phyloP scores from a whole-genome alignment of 108 stramenopile genomes.

The Mediolabrus comicus region DNA sequence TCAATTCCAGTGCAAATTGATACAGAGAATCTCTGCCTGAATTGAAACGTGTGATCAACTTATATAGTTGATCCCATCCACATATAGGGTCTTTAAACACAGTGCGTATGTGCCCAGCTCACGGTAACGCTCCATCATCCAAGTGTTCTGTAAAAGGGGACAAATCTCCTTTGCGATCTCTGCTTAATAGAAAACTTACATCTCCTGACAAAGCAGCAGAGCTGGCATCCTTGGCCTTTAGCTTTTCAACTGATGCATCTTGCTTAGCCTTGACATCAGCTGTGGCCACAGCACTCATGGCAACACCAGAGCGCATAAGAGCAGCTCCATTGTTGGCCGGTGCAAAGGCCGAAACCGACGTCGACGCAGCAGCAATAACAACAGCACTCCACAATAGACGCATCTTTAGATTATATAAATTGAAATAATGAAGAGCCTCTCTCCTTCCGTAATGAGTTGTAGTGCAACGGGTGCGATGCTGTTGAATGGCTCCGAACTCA shows the following conservation, averaged over 20 bases:
- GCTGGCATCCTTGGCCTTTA: conserved; percentile 67
- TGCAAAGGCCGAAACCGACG: conserved; percentile 25
- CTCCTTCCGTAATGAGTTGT: too few relatives aligned
- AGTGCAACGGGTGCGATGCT: neutral
- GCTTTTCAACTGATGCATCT: conserved; percentile 52
- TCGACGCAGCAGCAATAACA: conserved; percentile 18
- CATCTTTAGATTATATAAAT: conserved; percentile 10
- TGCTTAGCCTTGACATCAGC: conserved; percentile 63
- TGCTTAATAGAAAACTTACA: conserved; percentile 46
- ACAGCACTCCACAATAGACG: conserved; percentile 40
- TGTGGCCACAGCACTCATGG: conserved; percentile 37
- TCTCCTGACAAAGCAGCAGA: conserved; percentile 61
- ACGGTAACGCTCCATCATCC: too few relatives aligned
- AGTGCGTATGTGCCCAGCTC: too few relatives aligned
- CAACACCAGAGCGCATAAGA: conserved; percentile 9
- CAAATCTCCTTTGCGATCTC: too few relatives aligned
- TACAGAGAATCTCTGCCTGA: too few relatives aligned
- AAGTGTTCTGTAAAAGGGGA: too few relatives aligned
- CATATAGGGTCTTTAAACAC: too few relatives aligned
- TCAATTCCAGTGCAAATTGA: too few relatives aligned
- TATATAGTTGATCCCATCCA: too few relatives aligned
- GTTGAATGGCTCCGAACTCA: conserved; percentile 1
- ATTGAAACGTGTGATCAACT: too few relatives aligned
- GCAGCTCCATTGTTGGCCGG: conserved; percentile 10
- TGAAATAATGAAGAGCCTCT: too few relatives aligned